Conservation (phyloP, 768 basidiomycete species). For the Collybia mongolica region DNA sequence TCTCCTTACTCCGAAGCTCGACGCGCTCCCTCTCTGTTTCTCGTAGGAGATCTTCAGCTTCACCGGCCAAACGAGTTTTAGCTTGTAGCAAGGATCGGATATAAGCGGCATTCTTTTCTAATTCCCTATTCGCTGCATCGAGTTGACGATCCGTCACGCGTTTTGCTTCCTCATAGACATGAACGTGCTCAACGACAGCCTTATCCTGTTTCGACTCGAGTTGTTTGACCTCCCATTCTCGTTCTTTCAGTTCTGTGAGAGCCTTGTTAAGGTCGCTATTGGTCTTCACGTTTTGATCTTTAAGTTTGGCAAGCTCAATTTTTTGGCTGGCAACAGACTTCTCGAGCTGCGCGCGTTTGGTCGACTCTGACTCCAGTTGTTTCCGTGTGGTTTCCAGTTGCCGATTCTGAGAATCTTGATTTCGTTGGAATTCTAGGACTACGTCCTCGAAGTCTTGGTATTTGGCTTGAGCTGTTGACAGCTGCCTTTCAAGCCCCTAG, state of each 20-base stretch:
- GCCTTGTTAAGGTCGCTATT: conserved; percentile 82
- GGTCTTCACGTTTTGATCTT: conserved; percentile 68
- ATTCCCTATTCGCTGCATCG: conserved; percentile 73
- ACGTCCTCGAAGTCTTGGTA: conserved; percentile 88
- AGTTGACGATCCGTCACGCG: conserved; percentile 91
- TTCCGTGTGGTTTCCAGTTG: conserved; percentile 70
- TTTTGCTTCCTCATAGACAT: conserved; percentile 95
- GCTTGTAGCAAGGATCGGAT: conserved; percentile 88
- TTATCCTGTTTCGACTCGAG: conserved; percentile 89
- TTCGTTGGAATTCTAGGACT: conserved; percentile 79
- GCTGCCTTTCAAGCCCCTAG: conserved; percentile 76
- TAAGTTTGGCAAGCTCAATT: conserved; percentile 63
- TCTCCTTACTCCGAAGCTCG: conserved; percentile 68
- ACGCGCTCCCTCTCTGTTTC: conserved; percentile 71
- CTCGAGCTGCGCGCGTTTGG: conserved; percentile 76
- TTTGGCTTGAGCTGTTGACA: conserved; percentile 69
- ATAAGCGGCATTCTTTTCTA: conserved; percentile 70
- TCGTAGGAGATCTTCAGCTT: conserved; percentile 79
- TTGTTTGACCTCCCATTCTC: conserved; percentile 86
- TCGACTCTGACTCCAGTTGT: conserved; percentile 71
- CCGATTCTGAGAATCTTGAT: conserved; percentile 69
- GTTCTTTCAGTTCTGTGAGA: conserved; percentile 73
- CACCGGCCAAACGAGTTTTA: conserved; percentile 67
- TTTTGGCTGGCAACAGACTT: conserved; percentile 60
- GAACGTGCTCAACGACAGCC: conserved; percentile 97